Percentiles rank a stretch among this genome's conserved stretches.
Evolutionary conservation across 2,329 filamentous ascomycete species (phyloP).

Genomic region (Neoscytalidium dimidiatum): DNA sequence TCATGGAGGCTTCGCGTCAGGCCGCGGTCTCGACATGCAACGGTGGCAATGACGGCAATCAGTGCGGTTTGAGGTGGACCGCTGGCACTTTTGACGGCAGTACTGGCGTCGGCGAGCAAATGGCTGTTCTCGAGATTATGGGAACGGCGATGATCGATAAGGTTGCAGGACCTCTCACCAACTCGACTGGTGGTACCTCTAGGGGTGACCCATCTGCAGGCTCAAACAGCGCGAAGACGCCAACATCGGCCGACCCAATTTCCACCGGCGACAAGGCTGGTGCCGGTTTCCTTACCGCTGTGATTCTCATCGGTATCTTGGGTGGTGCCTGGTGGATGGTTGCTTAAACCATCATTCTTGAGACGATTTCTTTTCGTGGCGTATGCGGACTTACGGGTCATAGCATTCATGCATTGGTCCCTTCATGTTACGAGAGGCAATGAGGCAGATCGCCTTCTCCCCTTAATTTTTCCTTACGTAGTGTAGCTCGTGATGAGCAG

Average conservation of each 20-base stretch:
- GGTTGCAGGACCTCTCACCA: constrained; percentile 38
- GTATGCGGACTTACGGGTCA: not conserved
- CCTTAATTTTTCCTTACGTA: not conserved
- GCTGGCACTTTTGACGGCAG: constrained; percentile 48
- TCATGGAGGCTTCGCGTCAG: constrained; percentile 55
- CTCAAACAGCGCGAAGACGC: constrained; percentile 30
- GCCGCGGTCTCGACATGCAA: constrained; percentile 59
- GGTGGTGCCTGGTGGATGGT: constrained; percentile 60
- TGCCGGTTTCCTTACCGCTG: constrained; percentile 65
- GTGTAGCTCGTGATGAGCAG: not conserved
- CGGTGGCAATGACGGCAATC: constrained; percentile 48
- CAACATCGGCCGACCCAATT: constrained; percentile 39
- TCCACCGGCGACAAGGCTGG: constrained; percentile 67
- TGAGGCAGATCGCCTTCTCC: not conserved
- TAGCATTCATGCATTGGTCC: not conserved
- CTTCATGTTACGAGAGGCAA: not conserved
- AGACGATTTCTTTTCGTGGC: not conserved
- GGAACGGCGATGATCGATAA: constrained; percentile 38
- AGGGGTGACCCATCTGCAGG: constrained; percentile 48
- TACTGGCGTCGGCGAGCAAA: constrained; percentile 59
- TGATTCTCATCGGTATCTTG: constrained; percentile 58
- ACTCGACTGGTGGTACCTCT: constrained; percentile 54
- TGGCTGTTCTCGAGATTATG: constrained; percentile 59
- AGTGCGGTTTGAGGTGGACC: constrained; percentile 50
- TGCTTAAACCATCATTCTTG: constrained; percentile 26